Conservation (phyloP, 345 rosid species). For the Mangifera indica region DNA sequence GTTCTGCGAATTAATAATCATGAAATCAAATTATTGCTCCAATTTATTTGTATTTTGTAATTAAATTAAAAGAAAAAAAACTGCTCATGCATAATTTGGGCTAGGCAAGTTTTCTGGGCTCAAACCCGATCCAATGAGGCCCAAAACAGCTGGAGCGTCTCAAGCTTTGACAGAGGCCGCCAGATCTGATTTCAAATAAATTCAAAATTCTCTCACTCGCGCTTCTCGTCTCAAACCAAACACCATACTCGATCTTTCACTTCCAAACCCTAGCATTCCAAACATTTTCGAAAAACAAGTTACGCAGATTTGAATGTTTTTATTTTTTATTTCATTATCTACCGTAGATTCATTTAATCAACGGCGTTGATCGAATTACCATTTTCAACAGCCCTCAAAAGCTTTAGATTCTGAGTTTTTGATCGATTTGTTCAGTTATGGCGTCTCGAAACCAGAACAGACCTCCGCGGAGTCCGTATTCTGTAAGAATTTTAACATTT, state of each 20-base stretch:
- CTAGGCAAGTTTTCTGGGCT: background rate
- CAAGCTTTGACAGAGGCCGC: constrained; percentile 16
- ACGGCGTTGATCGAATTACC: constrained; percentile 9
- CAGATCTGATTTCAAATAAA: constrained; percentile 40
- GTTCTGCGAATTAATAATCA: no score
- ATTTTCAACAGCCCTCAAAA: background rate
- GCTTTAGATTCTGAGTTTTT: background rate
- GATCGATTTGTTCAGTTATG: constrained; percentile 30
- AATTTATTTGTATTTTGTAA: no score
- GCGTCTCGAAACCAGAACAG: constrained; percentile 74
- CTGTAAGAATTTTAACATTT: constrained; percentile 34
- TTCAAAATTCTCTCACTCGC: constrained; percentile 38
- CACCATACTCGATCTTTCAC: constrained; percentile 17
- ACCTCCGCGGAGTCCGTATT: constrained; percentile 68
- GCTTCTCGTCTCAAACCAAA: background rate
- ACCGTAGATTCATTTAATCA: background rate
- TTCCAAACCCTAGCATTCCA: constrained; percentile 33
- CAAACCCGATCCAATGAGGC: constrained; percentile 7
- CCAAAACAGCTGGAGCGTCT: background rate
- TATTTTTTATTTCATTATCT: background rate
- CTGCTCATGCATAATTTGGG: no score
- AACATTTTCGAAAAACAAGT: background rate
- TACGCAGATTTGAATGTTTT: background rate
- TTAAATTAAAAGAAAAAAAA: no score
- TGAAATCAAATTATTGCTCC: no score